These are phyloP conservation scores for Aspergillus ellipticus DNA, from an alignment of 495 filamentous ascomycete species.

Conservation along the genomic window DNA sequence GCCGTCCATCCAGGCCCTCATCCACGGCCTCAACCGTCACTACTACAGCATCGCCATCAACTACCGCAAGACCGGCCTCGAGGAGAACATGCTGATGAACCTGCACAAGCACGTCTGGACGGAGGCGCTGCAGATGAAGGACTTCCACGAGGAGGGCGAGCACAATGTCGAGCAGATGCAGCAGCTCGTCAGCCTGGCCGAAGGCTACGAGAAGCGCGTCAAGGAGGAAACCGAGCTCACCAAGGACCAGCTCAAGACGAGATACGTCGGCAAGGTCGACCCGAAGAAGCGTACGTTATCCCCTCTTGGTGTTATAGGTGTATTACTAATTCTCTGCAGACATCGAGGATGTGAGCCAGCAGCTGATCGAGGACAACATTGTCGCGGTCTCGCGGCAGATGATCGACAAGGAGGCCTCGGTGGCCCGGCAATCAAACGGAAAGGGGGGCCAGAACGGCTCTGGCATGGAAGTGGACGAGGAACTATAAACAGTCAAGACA, in stretches of 20 bases:
- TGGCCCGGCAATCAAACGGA: conserved; percentile 47
- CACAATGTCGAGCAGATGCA: conserved; percentile 83
- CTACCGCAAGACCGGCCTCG: conserved; percentile 94
- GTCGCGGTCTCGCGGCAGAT: conserved; percentile 94
- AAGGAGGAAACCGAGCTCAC: conserved; percentile 97
- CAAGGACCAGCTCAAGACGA: conserved; percentile 96
- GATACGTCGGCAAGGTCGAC: conserved; percentile 98
- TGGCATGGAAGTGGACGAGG: conserved; percentile 58
- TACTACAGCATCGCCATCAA: conserved; percentile 99
- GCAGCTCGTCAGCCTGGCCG: conserved; percentile 81
- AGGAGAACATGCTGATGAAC: conserved; percentile 99
- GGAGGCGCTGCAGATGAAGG: conserved; percentile 93
- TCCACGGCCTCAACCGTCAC: conserved; percentile 95
- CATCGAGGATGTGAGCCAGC: conserved; percentile 90
- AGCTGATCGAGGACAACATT: conserved; percentile 97
- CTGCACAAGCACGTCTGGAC: conserved; percentile 99
- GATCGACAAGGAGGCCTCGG: conserved; percentile 96
- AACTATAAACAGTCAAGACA: conserved; percentile 41
- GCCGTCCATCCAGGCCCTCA: conserved; percentile 97
- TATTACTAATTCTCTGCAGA: conserved; percentile 41
- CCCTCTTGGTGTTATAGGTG: background rate
- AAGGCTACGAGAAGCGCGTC: conserved; percentile 97
- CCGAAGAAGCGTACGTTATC: conserved; percentile 83
- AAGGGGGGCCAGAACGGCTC: conserved; percentile 55
- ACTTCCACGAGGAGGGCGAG: conserved; percentile 80